Base-by-base conservation (phyloP, 202 grass and related monocot species). In the Musa balbisiana region DNA sequence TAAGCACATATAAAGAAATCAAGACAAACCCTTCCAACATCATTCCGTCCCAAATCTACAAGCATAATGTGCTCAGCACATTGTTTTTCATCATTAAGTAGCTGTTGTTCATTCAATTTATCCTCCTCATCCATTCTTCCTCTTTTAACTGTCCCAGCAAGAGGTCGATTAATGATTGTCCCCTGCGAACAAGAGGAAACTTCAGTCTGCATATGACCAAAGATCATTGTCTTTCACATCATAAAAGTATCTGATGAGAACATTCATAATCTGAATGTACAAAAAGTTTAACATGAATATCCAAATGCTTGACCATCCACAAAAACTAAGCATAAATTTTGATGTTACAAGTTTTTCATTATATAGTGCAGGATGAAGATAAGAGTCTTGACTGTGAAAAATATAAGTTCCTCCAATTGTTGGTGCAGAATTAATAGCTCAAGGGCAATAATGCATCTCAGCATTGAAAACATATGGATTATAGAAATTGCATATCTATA, bases 1-100 rank as follows among this genome's bases (percentile, higher is more conserved):
- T 21, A 20, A 53, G 33, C 8, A 71, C 15, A 76, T 26, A 59
- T 21, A 43, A 75, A 17, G 26, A 77, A 91, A 55, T 63, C 11
- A 88, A 79, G 23, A 70, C 73, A 62, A 54, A 93, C 94, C 87
- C 76, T 98, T 71, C 94, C 94, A 71, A 98, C 94, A 91, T 98
- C 94, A 78, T 98, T 98, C 55, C 94, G 83, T 58, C 94, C 94
- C 85, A 98, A 86, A 82, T 98, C 94, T 23, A 98, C 94, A 29
- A 98, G 91, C 94, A 98, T 98, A 73, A 91, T 93, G 75, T 98
- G 94, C 73, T 98, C 94, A 3, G 94, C 94, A 69, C 91, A 82
- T 80, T 98, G 94, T 75, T 98, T 98, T 75, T 98, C 77, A 81
- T 98, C 94, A 80, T 77, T 91, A 51, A 98, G 71, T 62, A 98